Base-by-base conservation (phyloP, 441 rosid species). In the Aquilaria agallochum region DNA sequence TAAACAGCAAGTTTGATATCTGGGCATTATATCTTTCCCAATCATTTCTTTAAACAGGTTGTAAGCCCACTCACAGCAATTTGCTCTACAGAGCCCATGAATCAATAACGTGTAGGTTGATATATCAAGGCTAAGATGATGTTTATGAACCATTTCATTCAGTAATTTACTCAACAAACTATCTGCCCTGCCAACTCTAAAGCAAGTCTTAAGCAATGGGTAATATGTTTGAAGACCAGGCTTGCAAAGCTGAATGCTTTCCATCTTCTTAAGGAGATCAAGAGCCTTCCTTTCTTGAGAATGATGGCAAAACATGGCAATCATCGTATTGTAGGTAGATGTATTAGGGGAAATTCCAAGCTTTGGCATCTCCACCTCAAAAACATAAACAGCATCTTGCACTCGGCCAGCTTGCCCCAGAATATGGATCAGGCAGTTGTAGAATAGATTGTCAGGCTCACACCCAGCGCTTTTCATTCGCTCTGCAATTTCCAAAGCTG, bases 251-350 rank as follows among this genome's bases (percentile, higher is more conserved):
- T 55, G 67, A 2, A 58, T 68, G 48, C 70, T 69, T 58, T 84
- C 90, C 84, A 88, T 78, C 54, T 83, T 78, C 62, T 59, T 51
- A 44, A 93, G 83, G 53, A 87, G 72, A 68, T 70, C 31, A 59
- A 84, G 59, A 4, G 84, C 98, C 68, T 67, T 76, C 2, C 69
- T 62, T 52, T 70, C 87, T 55, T 71, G 76, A 58, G 56, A 75
- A 4, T 80, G 80, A 69, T 78, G 78, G 65, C 96, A 93, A 42
- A 84, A 80, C 91, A 85, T 81, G 47, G 95, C 81, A 68, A 90
- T 83, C 93, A 90, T 78, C 9, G 89, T 70, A 73, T 93, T 90
- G 67, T 82, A 87, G 3, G 97, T 86, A 3, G 93, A 85, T 4
- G 90, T 72, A 59, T 73, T 80, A 2, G 77, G 74, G 20, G 36